Evolutionary conservation across 345 rosid species (phyloP), one percentile per base, ranked within the genome.

Genomic region (Chamaenerion angustifolium): DNA sequence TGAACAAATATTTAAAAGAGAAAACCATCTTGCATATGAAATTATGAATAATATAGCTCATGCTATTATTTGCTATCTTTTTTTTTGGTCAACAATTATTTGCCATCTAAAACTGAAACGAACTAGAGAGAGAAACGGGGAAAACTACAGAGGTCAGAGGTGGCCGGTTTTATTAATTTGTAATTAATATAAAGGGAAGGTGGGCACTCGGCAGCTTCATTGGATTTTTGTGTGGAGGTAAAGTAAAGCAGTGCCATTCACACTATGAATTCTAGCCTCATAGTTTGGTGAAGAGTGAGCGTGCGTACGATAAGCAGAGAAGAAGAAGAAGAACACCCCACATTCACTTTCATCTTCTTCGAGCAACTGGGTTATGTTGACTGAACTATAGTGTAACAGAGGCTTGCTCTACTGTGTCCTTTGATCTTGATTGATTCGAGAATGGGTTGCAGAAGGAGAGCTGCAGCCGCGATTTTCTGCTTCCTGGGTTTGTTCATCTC

Each of bases 151-250:
- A 11, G 25, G 50, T 19, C 11, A 15, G 49, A 11, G 25, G 50
- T 19, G 25, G 15, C 1, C n/a, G 50, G 25, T 23, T 11, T 18
- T 19, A 48, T 18, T 46, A 48, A 17, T 12, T 16, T 12, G 17
- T 46, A 13, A 47, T 16, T 16, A 21, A 46, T 23, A 47, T n/a
- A 27, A 47, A 27, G 25, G 53, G 49, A 41, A 53, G 48, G 46
- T 16, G 15, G 11, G 58, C 13, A 12, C 15, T 23, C 16, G 44
- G 55, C 13, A 52, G 25, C 16, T 15, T 40, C 12, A 47, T 62
- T 68, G 79, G 76, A 64, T 54, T 74, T 59, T 66, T 27, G 61
- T 46, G 70, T 43, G 42, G 46, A 50, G 56, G 43, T 48, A 12
- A 41, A 14, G 40, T n/a, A 23, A 42, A 50, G 18, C 37, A 50